Percentiles rank a stretch among this genome's conserved stretches.
Evolutionary conservation across 495 filamentous ascomycete species (phyloP).

Genomic region (Penicillium riverlandense): DNA sequence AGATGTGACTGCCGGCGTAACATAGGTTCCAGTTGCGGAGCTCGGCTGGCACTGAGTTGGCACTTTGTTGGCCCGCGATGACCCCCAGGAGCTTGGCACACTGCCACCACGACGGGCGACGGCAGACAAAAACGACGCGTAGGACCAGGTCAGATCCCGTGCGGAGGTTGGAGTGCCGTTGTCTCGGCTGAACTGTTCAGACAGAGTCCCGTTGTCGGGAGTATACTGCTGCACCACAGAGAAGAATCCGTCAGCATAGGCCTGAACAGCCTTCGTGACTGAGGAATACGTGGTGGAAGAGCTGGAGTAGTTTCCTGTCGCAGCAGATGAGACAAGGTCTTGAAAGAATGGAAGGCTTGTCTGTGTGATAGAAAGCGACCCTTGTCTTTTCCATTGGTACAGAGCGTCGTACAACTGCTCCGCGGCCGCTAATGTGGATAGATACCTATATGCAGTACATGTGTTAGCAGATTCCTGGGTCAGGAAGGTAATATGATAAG

Average conservation of each 20-base stretch:
- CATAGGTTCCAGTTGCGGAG: no score
- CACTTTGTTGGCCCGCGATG: slow-evolving; percentile 41
- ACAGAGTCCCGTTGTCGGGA: slow-evolving; percentile 44
- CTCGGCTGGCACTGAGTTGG: slow-evolving; percentile 39
- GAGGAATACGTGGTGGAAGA: slow-evolving; percentile 38
- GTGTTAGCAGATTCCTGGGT: no score
- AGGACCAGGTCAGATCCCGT: slow-evolving; percentile 46
- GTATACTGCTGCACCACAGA: slow-evolving; percentile 42
- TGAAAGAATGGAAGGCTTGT: slow-evolving; percentile 51
- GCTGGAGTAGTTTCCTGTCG: slow-evolving; percentile 43
- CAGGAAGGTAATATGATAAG: no score
- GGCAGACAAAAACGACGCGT: slow-evolving; percentile 43
- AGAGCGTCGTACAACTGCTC: slow-evolving; percentile 61
- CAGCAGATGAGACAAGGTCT: slow-evolving; percentile 38
- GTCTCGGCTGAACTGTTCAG: slow-evolving; percentile 53
- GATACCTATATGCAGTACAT: slow-evolving; percentile 22
- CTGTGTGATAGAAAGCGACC: slow-evolving; percentile 44
- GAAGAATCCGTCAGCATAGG: slow-evolving; percentile 60
- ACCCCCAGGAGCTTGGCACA: slow-evolving; percentile 50
- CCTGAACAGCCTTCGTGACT: slow-evolving; percentile 45
- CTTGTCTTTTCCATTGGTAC: slow-evolving; percentile 47
- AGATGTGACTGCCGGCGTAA: no score
- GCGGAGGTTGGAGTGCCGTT: slow-evolving; percentile 49
- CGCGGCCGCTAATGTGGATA: slow-evolving; percentile 56
- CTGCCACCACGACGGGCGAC: slow-evolving; percentile 39